These are phyloP conservation scores for Aspergillus hancockii DNA, from an alignment of 495 filamentous ascomycete species.

Conservation along the genomic window DNA sequence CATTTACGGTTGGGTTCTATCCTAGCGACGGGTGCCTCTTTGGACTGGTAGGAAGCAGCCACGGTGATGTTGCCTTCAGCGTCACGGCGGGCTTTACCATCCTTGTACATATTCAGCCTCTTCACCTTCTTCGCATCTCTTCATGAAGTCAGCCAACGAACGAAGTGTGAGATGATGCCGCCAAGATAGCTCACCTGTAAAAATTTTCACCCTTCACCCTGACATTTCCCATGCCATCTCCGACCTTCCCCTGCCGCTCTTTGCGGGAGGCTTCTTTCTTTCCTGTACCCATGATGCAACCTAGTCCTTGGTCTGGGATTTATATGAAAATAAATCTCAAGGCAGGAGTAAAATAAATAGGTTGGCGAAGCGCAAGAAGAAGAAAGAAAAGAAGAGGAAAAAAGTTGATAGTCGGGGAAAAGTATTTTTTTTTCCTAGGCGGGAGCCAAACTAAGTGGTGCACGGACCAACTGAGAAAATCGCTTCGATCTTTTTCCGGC, in stretches of 20 bases:
- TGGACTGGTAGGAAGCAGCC: constrained; percentile 81
- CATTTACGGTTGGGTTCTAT: constrained; percentile 93
- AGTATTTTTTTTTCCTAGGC: constrained; percentile 33
- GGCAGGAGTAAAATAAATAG: constrained; percentile 33
- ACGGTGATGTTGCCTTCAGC: constrained; percentile 74
- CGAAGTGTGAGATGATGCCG: not conserved
- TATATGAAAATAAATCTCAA: constrained; percentile 29
- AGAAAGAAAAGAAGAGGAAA: constrained; percentile 36
- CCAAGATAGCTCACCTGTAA: constrained; percentile 58
- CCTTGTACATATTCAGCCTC: constrained; percentile 83
- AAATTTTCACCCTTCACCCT: constrained; percentile 95
- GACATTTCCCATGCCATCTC: constrained; percentile 87
- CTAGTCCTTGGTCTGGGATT: constrained; percentile 24
- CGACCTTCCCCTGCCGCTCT: constrained; percentile 75
- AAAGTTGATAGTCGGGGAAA: constrained; percentile 23
- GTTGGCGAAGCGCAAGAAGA: constrained; percentile 40
- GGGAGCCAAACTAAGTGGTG: constrained; percentile 40
- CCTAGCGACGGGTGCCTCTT: constrained; percentile 75
- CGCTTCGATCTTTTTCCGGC: constrained; percentile 43
- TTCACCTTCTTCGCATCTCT: constrained; percentile 84
- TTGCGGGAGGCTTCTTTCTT: constrained; percentile 90
- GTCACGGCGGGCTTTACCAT: constrained; percentile 75
- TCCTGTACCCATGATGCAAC: constrained; percentile 77
- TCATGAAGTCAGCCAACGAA: constrained; percentile 21
- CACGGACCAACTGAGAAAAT: constrained; percentile 48